Percentiles rank a stretch among this genome's conserved stretches.
These are phyloP conservation scores for Carallia brachiata DNA, from an alignment of 345 rosid genomes.

Conservation along the genomic window DNA sequence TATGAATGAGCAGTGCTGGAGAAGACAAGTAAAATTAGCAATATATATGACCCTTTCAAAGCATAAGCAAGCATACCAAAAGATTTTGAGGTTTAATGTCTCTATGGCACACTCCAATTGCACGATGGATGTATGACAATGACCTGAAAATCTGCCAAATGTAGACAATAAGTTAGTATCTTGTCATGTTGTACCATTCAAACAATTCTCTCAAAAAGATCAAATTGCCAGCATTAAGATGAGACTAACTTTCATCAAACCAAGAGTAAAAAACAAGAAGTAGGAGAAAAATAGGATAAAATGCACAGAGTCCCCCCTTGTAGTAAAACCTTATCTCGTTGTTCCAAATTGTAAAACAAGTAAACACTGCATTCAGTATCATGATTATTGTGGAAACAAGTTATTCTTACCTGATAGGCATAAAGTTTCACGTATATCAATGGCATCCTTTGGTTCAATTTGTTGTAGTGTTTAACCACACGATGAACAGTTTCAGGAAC, in stretches of 20 bases:
- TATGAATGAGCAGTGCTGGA: neutral
- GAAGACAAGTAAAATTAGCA: neutral
- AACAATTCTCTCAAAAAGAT: neutral
- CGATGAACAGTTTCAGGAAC: slow-evolving; percentile 96
- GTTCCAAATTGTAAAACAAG: too few species aligned
- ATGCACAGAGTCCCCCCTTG: too few species aligned
- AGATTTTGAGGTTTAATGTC: slow-evolving; percentile 99
- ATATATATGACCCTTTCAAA: neutral
- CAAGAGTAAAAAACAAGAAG: neutral
- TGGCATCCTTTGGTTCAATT: slow-evolving; percentile 90
- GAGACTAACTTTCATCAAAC: neutral
- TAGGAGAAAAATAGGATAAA: too few species aligned
- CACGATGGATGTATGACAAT: slow-evolving; percentile 81
- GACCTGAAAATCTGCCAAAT: slow-evolving; percentile 85
- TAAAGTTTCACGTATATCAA: slow-evolving; percentile 86
- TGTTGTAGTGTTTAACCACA: slow-evolving; percentile 87
- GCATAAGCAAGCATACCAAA: slow-evolving; percentile 50
- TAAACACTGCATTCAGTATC: too few species aligned
- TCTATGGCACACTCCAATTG: slow-evolving; percentile 88
- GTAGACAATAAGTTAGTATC: slow-evolving; percentile 7
- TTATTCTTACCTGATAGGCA: slow-evolving; percentile 68
- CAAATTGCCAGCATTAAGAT: neutral
- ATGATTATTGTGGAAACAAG: neutral
- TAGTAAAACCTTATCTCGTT: too few species aligned
- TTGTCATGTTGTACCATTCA: neutral